A percentile compares a stretch with the other conserved stretches of the same genome.
Conservation (phyloP, 2,329 filamentous ascomycete genomes). For the Arthrobotrys conoides region DNA sequence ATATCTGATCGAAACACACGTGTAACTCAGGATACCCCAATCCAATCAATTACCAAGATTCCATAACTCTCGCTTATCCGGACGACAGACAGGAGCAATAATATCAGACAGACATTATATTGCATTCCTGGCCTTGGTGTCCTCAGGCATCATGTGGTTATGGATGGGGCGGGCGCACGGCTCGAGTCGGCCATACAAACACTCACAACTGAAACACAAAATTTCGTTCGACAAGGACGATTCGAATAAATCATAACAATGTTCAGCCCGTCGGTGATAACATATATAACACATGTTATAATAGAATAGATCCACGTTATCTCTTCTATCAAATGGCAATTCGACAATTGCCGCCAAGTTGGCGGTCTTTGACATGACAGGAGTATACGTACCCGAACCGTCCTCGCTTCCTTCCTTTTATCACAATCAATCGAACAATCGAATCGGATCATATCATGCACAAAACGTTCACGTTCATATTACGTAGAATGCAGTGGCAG, state of each 20-base stretch:
- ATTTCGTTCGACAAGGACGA: conserved; percentile 36
- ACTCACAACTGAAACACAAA: conserved; percentile 57
- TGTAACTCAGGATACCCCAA: conserved; percentile 53
- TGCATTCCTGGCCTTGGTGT: too few relatives aligned
- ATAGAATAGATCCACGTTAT: too few relatives aligned
- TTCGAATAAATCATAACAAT: conserved; percentile 23
- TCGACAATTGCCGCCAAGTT: conserved; percentile 55
- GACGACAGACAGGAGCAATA: conserved; percentile 24
- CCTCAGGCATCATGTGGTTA: too few relatives aligned
- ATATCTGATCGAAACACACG: conserved; percentile 58
- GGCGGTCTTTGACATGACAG: conserved; percentile 34
- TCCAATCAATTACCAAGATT: conserved; percentile 49
- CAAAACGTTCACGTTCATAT: conserved; percentile 35
- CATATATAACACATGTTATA: too few relatives aligned
- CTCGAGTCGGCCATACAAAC: conserved; percentile 37
- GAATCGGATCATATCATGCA: too few relatives aligned
- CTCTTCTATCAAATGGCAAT: conserved; percentile 50
- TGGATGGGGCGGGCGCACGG: conserved; percentile 46
- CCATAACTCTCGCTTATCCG: conserved; percentile 43
- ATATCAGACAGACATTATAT: conserved; percentile 29
- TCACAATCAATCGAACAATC: too few relatives aligned
- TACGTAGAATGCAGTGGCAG: conserved; percentile 35
- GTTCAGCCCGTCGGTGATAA: conserved; percentile 31
- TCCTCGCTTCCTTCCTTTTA: conserved; percentile 19
- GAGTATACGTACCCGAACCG: conserved; percentile 27